These are phyloP conservation scores for Harrya chromipes DNA, from an alignment of 768 basidiomycete genomes.

Conservation along the genomic window DNA sequence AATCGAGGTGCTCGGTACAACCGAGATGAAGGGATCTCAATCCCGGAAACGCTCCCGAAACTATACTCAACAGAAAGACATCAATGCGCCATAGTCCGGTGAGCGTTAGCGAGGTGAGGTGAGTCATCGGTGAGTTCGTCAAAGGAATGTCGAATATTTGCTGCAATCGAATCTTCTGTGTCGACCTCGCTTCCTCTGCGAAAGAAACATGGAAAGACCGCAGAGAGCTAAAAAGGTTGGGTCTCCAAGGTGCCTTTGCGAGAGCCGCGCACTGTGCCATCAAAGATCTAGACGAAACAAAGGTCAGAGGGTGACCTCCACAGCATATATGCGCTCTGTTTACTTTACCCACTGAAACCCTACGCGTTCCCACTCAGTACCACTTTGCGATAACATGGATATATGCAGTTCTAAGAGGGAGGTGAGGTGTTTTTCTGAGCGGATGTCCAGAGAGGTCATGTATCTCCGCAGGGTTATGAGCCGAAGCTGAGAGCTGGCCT, in stretches of 20 bases:
- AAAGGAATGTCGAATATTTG: constrained; percentile 34
- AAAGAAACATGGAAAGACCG: constrained; percentile 42
- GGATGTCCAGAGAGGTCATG: constrained; percentile 22
- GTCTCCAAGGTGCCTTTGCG: constrained; percentile 25
- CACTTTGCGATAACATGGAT: constrained; percentile 26
- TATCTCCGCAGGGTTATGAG: constrained; percentile 39
- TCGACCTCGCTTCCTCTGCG: constrained; percentile 39
- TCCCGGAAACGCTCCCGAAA: constrained; percentile 45
- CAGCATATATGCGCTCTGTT: constrained; percentile 26
- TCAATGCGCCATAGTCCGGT: constrained; percentile 59
- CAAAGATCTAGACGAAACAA: constrained; percentile 16
- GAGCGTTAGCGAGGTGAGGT: constrained; percentile 48
- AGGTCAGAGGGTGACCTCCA: neutral
- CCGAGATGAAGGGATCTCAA: constrained; percentile 52
- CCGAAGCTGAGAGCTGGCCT: constrained; percentile 42
- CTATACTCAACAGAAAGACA: constrained; percentile 40
- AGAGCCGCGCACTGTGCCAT: constrained; percentile 17
- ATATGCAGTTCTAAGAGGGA: constrained; percentile 33
- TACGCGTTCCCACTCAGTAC: constrained; percentile 11
- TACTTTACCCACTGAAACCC: constrained; percentile 49
- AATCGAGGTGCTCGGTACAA: constrained; percentile 56
- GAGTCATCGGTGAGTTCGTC: constrained; percentile 23
- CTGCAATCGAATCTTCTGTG: constrained; percentile 39
- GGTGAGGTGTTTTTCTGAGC: constrained; percentile 17
- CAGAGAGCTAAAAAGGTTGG: constrained; percentile 34